Evolutionary conservation across 1,139 yeast species (phyloP), one percentile per base, ranked within the genome.

Genomic region (Suhomyces kunorum): DNA sequence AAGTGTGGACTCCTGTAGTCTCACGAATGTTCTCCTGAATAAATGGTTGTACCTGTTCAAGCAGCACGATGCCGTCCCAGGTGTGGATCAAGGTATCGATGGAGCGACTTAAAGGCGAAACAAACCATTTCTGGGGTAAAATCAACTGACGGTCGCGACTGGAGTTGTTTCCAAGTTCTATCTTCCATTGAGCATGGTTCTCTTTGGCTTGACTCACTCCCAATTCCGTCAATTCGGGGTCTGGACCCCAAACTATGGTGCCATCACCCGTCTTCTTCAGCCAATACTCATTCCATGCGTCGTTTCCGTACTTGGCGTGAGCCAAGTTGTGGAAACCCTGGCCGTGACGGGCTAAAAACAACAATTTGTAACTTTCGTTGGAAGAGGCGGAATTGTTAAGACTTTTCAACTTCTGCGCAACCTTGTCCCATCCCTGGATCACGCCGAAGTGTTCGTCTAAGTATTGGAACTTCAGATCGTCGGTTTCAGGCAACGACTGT

Each of bases 251-350:
- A 4, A 61, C 67, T 7, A 67, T 58, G 27, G 64, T 60, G 6
- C 74, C 77, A 47, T 72, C 76, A 1, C 76, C 75, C 37, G 59
- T 62, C 34, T 67, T 47, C 39, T 63, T 67, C 34, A 71, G 65
- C 74, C 76, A 72, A 46, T 71, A 50, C 18, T 60, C 62, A 43
- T 71, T 68, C 78, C 78, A 72, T 3, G 53, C 68, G 27, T 64
- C 56, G 37, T 71, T 64, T 3, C 77, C 77, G 42, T 71, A 71
- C 43, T 61, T 58, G 13, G 60, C 39, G 46, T 71, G 73, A 31
- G 74, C 76, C 45, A 70, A 49, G 49, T 72, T 72, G 50, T 72
- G 78, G 51, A 47, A 70, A 3, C 77, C 77, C 48, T 71, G 74
- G 3, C 76, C 76, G 42, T 72, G 78, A 45, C 78, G 64, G 13